Percentiles rank a stretch among this genome's conserved stretches.
Conservation (phyloP, 257 asterid species). For the Henckelia pumila region DNA sequence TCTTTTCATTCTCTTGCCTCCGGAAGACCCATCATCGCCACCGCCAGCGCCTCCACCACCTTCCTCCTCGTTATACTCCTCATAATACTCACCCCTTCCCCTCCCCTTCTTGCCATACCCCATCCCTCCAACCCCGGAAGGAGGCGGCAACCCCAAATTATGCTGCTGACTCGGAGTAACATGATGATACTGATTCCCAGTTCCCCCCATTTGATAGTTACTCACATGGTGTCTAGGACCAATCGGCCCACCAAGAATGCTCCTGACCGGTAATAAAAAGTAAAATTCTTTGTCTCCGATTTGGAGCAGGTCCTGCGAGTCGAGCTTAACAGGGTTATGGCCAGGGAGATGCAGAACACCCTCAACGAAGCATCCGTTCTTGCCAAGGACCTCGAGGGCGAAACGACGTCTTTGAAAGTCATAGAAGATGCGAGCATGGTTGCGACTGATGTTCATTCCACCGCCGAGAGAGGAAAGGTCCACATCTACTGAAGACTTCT, state of each 20-base stretch:
- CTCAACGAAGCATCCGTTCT: constrained; percentile 92
- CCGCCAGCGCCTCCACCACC: constrained; percentile 41
- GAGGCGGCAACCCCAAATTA: constrained; percentile 44
- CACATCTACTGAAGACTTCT: constrained; percentile 91
- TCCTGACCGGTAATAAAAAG: constrained; percentile 76
- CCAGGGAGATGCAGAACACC: constrained; percentile 93
- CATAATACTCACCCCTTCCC: constrained; percentile 57
- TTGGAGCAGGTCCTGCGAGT: constrained; percentile 88
- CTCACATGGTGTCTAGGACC: constrained; percentile 65
- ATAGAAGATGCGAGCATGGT: constrained; percentile 97
- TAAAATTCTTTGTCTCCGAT: constrained; percentile 95
- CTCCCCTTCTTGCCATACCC: constrained; percentile 70
- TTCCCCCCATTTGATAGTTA: constrained; percentile 36
- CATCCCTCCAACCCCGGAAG: constrained; percentile 34
- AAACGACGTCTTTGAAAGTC: constrained; percentile 98
- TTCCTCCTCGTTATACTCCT: constrained; percentile 62
- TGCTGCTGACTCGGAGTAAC: constrained; percentile 33
- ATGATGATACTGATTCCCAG: constrained; percentile 35
- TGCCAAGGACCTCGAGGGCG: constrained; percentile 93
- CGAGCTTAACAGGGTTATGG: constrained; percentile 80
- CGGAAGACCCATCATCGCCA: constrained; percentile 48
- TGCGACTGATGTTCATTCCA: constrained; percentile 99
- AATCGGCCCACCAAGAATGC: constrained; percentile 81
- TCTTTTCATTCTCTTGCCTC: constrained; percentile 52
- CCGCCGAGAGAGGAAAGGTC: constrained; percentile 98